Conservation (phyloP, 495 filamentous ascomycete species). For the Penicillium nucicola region DNA sequence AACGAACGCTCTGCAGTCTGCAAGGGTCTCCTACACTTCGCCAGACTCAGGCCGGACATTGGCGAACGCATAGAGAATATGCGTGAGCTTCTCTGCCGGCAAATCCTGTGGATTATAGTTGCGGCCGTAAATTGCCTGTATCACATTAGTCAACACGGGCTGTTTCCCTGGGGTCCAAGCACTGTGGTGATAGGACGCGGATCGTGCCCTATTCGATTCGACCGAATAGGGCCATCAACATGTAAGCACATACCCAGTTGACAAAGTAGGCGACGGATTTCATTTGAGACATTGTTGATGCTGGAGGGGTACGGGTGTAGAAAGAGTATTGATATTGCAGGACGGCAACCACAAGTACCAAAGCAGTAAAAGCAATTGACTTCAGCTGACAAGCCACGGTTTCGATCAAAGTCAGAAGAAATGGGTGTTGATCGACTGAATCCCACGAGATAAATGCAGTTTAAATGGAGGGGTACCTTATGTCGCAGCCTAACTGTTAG, state of each 20-base stretch:
- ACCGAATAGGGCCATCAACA: not conserved
- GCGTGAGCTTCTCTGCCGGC: constrained; percentile 82
- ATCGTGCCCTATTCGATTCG: too few species aligned
- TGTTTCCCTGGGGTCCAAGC: not conserved
- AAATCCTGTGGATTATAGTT: constrained; percentile 85
- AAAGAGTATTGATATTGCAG: constrained; percentile 18
- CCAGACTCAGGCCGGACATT: constrained; percentile 73
- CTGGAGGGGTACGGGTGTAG: constrained; percentile 8
- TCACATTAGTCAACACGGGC: not conserved
- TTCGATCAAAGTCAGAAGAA: not conserved
- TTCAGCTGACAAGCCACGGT: constrained; percentile 18
- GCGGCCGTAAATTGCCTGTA: constrained; percentile 81
- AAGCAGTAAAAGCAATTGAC: constrained; percentile 14
- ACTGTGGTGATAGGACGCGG: not conserved
- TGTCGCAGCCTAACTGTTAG: constrained; percentile 29
- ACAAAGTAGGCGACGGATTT: constrained; percentile 55
- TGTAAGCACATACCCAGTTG: constrained; percentile 47
- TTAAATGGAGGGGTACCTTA: constrained; percentile 22
- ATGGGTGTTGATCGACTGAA: not conserved
- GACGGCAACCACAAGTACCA: constrained; percentile 21
- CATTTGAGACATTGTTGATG: constrained; percentile 30
- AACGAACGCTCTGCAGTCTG: not conserved
- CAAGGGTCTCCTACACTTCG: constrained; percentile 58
- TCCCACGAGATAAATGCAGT: not conserved
- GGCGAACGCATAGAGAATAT: constrained; percentile 89